Evolutionary conservation across 148 eudicot genomes (phyloP).

Genomic region (Cornus suecica): DNA sequence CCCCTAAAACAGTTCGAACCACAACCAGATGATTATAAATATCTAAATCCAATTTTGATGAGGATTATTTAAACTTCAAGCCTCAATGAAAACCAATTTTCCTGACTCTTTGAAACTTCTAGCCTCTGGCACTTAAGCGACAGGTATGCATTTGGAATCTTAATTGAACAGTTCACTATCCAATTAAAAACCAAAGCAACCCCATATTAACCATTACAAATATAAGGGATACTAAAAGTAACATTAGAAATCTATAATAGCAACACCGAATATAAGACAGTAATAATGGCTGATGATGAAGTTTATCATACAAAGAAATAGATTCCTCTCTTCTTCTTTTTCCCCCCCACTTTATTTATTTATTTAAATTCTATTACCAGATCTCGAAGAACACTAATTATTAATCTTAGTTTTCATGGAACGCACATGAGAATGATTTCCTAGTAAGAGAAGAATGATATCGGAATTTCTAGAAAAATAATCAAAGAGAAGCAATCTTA

Average conservation of each 20-base stretch:
- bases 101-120: neutral
- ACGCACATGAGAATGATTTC: too few relatives aligned
- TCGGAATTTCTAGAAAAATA: neutral
- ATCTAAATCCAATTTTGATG: neutral
- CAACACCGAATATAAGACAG: neutral
- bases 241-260: neutral
- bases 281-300: neutral
- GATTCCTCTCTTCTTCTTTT: too few relatives aligned
- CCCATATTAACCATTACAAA: neutral
- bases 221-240: neutral
- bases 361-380: too few relatives aligned
- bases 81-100: neutral
- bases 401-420: too few relatives aligned
- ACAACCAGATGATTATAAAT: neutral
- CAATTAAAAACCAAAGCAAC: neutral
- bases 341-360: neutral
- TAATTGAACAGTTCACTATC: neutral
- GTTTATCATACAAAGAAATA: too few relatives aligned
- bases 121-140: too few relatives aligned
- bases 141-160: neutral
- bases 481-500: constrained; percentile 16
- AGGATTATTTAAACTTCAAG: neutral
- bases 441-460: neutral
- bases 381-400: too few relatives aligned
- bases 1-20: neutral